Evolutionary conservation across 495 filamentous ascomycete species (phyloP).

Genomic region (Rhypophila decipiens): DNA sequence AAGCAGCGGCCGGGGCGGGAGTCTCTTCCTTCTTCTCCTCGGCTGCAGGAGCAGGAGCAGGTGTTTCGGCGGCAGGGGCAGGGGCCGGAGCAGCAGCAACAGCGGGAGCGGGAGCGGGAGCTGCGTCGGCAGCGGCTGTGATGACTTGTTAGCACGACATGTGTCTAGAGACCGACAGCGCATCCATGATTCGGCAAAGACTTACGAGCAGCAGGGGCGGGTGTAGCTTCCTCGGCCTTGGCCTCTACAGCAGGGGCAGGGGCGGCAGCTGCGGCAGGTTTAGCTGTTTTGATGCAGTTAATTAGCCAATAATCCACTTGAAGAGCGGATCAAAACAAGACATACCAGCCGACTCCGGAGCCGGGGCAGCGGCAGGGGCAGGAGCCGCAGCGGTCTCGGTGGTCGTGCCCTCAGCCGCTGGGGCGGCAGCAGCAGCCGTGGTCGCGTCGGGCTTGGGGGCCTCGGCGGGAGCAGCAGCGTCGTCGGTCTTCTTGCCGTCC

Average conservation of each 20-base stretch:
- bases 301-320: not conserved
- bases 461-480: constrained; percentile 3
- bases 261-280: not conserved
- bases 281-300: not conserved
- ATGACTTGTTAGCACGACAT: not conserved
- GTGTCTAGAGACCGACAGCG: not conserved
- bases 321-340: not conserved
- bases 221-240: constrained; percentile 7
- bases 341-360: constrained; percentile 10
- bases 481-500: constrained; percentile 13
- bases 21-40: too few species aligned
- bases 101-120: constrained; percentile 9
- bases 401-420: constrained; percentile 13
- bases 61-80: constrained; percentile 1
- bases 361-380: constrained; percentile 12
- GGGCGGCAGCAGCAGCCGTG: constrained; percentile 1
- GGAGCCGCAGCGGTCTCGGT: constrained; percentile 14
- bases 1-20: constrained; percentile 6
- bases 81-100: constrained; percentile 2
- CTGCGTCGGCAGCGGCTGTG: constrained; percentile 2
- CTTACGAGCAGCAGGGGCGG: constrained; percentile 4
- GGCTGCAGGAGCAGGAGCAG: constrained; percentile 1
- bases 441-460: constrained; percentile 4
- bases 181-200: not conserved
- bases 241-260: constrained; percentile 9